Conservation (phyloP, 2,329 filamentous ascomycete genomes). For the Botrytis galanthina region DNA sequence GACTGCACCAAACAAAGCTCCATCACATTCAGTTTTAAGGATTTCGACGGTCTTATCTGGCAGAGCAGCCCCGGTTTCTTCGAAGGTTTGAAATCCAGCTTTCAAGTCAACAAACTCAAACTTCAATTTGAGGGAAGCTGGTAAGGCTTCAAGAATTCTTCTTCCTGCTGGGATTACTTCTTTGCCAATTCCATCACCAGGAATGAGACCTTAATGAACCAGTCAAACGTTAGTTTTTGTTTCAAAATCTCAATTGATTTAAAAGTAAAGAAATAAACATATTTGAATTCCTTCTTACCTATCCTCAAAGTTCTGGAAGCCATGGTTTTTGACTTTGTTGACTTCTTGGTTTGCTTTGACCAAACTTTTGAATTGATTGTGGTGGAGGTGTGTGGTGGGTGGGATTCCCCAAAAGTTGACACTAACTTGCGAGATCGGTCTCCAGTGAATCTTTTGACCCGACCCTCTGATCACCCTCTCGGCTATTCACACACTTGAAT, state of each 20-base stretch:
- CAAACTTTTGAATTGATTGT: neutral
- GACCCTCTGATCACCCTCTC: neutral
- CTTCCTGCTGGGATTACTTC: slow-evolving; percentile 97
- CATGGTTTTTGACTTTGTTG: slow-evolving; percentile 44
- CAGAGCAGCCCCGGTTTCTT: slow-evolving; percentile 81
- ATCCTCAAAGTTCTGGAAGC: slow-evolving; percentile 66
- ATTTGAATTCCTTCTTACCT: slow-evolving; percentile 47
- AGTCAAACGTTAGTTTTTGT: slow-evolving; percentile 22
- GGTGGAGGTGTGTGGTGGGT: neutral
- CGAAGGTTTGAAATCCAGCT: slow-evolving; percentile 91
- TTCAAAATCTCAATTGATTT: neutral
- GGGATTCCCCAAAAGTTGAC: slow-evolving; percentile 2
- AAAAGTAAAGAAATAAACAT: neutral
- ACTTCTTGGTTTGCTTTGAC: slow-evolving; percentile 18
- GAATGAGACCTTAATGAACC: slow-evolving; percentile 72
- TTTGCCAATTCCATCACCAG: slow-evolving; percentile 96
- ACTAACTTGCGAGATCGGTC: slow-evolving; percentile 9
- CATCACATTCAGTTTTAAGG: slow-evolving; percentile 89
- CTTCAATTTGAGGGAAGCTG: slow-evolving; percentile 83
- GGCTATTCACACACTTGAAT: neutral
- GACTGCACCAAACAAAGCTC: slow-evolving; percentile 93
- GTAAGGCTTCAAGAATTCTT: slow-evolving; percentile 87
- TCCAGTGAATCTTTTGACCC: neutral
- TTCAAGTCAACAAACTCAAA: slow-evolving; percentile 94
- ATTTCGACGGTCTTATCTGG: slow-evolving; percentile 87